These are phyloP conservation scores for Paraconiothyrium brasiliense DNA, from an alignment of 2,329 filamentous ascomycete species.

Conservation along the genomic window DNA sequence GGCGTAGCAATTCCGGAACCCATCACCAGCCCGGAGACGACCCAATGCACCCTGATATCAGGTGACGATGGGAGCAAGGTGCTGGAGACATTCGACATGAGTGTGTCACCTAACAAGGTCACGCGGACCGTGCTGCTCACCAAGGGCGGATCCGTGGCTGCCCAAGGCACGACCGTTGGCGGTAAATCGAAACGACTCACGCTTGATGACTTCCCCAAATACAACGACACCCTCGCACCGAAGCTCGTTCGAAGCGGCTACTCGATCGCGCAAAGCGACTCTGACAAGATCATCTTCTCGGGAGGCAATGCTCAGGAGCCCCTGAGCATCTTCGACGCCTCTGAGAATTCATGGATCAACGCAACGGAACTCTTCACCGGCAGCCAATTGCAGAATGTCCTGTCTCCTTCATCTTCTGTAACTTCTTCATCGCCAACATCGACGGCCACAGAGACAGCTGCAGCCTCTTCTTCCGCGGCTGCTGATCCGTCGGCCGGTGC, in stretches of 20 bases:
- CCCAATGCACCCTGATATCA: slow-evolving; percentile 72
- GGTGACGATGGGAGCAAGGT: slow-evolving; percentile 81
- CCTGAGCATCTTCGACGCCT: slow-evolving; percentile 79
- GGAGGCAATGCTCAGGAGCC: slow-evolving; percentile 73
- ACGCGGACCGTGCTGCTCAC: slow-evolving; percentile 73
- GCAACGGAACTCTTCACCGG: slow-evolving; percentile 69
- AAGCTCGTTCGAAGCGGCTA: slow-evolving; percentile 71
- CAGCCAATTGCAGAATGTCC: slow-evolving; percentile 45
- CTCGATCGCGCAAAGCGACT: slow-evolving; percentile 72
- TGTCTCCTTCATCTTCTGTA: slow-evolving; percentile 41
- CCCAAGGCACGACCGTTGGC: slow-evolving; percentile 60
- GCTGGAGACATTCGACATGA: slow-evolving; percentile 81
- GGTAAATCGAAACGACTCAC: slow-evolving; percentile 63
- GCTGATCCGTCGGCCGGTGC: slow-evolving; percentile 42
- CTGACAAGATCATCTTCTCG: slow-evolving; percentile 78
- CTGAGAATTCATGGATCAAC: slow-evolving; percentile 81
- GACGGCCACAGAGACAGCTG: slow-evolving; percentile 32
- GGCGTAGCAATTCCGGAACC: slow-evolving; percentile 70
- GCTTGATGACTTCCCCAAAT: slow-evolving; percentile 74
- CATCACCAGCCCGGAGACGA: slow-evolving; percentile 66
- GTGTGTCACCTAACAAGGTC: slow-evolving; percentile 77
- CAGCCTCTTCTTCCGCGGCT: slow-evolving; percentile 36
- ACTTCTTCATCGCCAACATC: slow-evolving; percentile 46
- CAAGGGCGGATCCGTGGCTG: slow-evolving; percentile 62
- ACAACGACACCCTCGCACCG: slow-evolving; percentile 79